Evolutionary conservation across 2,329 filamentous ascomycete species (phyloP), one percentile per base, ranked within the genome.

Genomic region (Aureobasidium sp.): DNA sequence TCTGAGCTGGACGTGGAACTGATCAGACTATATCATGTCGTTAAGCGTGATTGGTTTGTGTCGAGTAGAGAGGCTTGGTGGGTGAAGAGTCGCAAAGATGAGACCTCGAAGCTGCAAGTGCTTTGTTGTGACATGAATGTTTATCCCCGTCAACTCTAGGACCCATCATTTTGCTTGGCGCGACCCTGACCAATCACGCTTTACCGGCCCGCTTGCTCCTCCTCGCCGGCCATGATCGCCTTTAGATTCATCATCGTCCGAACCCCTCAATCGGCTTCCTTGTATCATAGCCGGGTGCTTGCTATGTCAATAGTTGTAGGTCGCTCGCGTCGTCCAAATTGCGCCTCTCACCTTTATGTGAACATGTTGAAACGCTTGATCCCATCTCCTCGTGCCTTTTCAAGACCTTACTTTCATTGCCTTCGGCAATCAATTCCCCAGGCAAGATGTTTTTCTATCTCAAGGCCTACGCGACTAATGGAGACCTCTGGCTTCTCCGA

Each of bases 401-500:
- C 44, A 8, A 37, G 44, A 41, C 34, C 27, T 6, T 48, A 3
- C 24, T 15, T 15, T 1, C 10, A 27, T 10, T 15, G 10, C 32
- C 9, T 24, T 29, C 26, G 9, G 1, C 26, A 13, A 15, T 29
- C 44, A 15, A 24, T 20, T 41, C 34, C 43, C 50, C 44, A 34
- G 17, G 3, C 37, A 36, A 65, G 47, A n/a, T 83, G 64, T 12
- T 64, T 65, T 39, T 64, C 64, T 0, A 20, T 52, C 6, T 53
- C 59, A 1, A 57, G 41, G 47, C 44, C 44, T 24, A 44, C 13
- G 34, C 67, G 32, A 27, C 12, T 66, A 13, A 66, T 66, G 65
- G 63, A 66, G 26, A 63, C 63, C 52, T 69, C 73, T 3, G 76
- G 77, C 65, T 72, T 75, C 62, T 76, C 70, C 2, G 74, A 77